Evolutionary conservation across 768 basidiomycete species (phyloP), one percentile per base, ranked within the genome.

Genomic region (Tricholoma sp.): DNA sequence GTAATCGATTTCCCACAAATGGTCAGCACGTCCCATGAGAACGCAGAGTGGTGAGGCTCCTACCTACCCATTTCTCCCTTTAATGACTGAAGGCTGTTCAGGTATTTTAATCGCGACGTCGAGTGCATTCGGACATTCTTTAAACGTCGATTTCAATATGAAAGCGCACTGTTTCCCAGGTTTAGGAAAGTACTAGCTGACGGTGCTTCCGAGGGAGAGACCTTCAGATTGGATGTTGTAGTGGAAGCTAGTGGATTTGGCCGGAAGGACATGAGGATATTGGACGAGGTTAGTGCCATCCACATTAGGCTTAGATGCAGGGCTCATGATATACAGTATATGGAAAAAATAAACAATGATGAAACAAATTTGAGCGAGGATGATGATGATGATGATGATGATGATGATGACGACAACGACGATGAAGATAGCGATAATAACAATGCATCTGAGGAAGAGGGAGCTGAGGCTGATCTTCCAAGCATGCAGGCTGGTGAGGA

Each of bases 1-100:
- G 84, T 99, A 43, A 99, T 99, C 64, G 97, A 99, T 75, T 99
- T 99, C 70, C 97, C 97, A 7, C 97, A 99, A 76, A 98, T 98
- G 96, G 93, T 98, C 72, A 93, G 90, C 77, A 95, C 91, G 24
- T 90, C 94, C 49, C 97, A 99, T 63, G 84, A 85, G 65, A 97
- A 99, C 69, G 97, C 97, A 5, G 97, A 98, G 76, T 97, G 89
- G 93, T 94, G 63, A 71, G 85, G 62, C 35, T 43, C 34, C 1
- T 7, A 34, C 14, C 49, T 53, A 31, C 45, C 50, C 49, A 55
- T 59, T 58, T 54, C 49, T 49, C n/a, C 18, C 11, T 49, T 53
- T 55, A 53, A 57, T 56, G 57, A 55, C 53, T 35, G 31, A 58
- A 54, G 34, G 8, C 61, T 27, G n/a, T 57, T 56, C 60, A 96